Percentiles rank a stretch among this genome's conserved stretches.
phyloP scores from a whole-genome alignment of 805 yeast genomes.

The Cyberlindnera mycetangii region DNA sequence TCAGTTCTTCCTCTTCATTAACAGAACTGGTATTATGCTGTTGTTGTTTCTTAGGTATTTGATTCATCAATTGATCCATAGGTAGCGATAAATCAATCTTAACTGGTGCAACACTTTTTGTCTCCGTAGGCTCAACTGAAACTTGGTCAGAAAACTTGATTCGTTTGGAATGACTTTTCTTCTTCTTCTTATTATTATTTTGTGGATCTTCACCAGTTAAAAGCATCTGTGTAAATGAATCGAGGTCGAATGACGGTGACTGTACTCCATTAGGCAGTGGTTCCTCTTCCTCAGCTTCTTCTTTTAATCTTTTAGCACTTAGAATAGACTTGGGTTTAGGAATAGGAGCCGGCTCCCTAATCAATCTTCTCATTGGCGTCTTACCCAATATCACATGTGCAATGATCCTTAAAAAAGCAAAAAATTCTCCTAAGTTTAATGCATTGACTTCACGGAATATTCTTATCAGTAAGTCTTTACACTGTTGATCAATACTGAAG shows the following conservation, averaged over 20 bases:
- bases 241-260: slow-evolving; percentile 60
- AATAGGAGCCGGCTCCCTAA: slow-evolving; percentile 56
- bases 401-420: slow-evolving; percentile 76
- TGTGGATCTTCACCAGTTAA: slow-evolving; percentile 71
- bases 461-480: slow-evolving; percentile 47
- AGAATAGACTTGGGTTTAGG: slow-evolving; percentile 82
- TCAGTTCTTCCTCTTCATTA: slow-evolving; percentile 68
- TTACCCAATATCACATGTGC: slow-evolving; percentile 62
- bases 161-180: slow-evolving; percentile 42
- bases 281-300: slow-evolving; percentile 38
- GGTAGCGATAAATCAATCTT: slow-evolving; percentile 62
- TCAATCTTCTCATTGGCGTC: slow-evolving; percentile 51
- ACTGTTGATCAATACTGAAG: slow-evolving; percentile 56
- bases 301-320: slow-evolving; percentile 50
- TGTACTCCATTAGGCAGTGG: background rate
- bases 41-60: slow-evolving; percentile 44
- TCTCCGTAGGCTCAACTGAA: slow-evolving; percentile 18
- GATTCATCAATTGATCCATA: slow-evolving; percentile 67
- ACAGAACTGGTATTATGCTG: slow-evolving; percentile 38
- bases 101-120: slow-evolving; percentile 22
- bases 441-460: slow-evolving; percentile 54
- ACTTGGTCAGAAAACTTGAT: slow-evolving; percentile 74
- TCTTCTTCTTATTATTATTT: slow-evolving; percentile 30
- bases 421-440: slow-evolving; percentile 86
- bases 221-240: slow-evolving; percentile 79